Conservation (phyloP, 371 early-diverging fungal species). For the Agmasoma carcini region DNA sequence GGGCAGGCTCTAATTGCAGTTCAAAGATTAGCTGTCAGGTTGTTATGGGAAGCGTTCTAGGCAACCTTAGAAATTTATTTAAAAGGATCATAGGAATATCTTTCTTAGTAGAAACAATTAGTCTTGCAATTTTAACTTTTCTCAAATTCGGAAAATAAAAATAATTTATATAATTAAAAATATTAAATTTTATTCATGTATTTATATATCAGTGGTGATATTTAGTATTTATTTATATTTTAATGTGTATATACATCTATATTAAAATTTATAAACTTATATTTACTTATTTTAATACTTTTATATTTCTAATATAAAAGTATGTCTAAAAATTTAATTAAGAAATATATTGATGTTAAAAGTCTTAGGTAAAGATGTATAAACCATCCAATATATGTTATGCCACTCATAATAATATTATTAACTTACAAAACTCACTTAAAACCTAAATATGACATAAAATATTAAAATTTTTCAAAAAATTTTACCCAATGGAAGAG, state of each 20-base stretch:
- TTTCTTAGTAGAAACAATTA: slow-evolving; percentile 30
- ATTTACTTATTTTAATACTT: not conserved
- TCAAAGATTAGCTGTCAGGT: slow-evolving; percentile 1
- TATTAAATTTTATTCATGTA: not conserved
- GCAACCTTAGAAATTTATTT: not conserved
- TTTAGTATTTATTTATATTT: not conserved
- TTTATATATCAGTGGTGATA: not conserved
- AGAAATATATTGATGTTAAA: no score
- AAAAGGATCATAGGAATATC: slow-evolving; percentile 17
- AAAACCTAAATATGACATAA: no score
- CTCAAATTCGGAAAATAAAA: slow-evolving; percentile 27
- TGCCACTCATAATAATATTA: no score
- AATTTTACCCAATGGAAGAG: no score
- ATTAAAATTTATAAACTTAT: not conserved
- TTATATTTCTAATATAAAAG: slow-evolving; percentile 5
- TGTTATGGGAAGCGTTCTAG: slow-evolving; percentile 1
- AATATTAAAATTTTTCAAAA: no score
- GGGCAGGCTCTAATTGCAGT: slow-evolving; percentile 7
- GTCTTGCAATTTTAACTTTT: slow-evolving; percentile 18
- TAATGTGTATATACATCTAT: not conserved
- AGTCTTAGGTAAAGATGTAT: no score
- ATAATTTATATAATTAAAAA: not conserved
- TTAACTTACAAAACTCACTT: no score
- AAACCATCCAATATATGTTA: no score
- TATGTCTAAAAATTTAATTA: slow-evolving; percentile 4